Evolutionary conservation across 768 basidiomycete genomes (phyloP).

Genomic region (Porphyrellus cyaneotinctus): DNA sequence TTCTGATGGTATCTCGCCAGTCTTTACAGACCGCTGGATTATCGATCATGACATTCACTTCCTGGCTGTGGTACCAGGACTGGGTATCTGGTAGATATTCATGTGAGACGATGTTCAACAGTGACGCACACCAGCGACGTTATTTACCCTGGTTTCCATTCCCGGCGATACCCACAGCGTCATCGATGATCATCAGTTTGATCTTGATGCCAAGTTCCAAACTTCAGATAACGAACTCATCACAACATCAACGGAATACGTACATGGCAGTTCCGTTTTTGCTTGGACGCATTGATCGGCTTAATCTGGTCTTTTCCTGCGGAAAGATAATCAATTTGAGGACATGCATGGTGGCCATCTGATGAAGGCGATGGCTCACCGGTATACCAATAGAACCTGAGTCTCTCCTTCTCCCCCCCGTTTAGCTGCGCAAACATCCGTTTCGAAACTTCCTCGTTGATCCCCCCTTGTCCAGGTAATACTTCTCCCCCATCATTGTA

Average conservation of each 20-base stretch:
- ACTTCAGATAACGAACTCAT: not conserved
- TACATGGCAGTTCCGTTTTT: constrained; percentile 69
- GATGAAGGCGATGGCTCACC: constrained; percentile 13
- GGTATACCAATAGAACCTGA: constrained; percentile 56
- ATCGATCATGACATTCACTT: constrained; percentile 64
- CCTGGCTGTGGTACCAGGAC: constrained; percentile 70
- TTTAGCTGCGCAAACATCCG: constrained; percentile 51
- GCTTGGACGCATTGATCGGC: constrained; percentile 61
- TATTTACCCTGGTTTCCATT: constrained; percentile 62
- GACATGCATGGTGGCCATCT: not conserved
- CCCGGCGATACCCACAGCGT: constrained; percentile 59
- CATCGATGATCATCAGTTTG: constrained; percentile 66
- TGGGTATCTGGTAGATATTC: constrained; percentile 44
- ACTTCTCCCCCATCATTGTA: constrained; percentile 57
- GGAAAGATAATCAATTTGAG: not conserved
- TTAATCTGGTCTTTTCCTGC: constrained; percentile 57
- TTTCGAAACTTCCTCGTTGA: constrained; percentile 64
- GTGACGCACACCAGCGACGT: not conserved
- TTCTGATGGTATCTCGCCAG: constrained; percentile 50
- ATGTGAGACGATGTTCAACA: constrained; percentile 2
- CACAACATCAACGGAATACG: constrained; percentile 10
- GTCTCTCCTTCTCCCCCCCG: constrained; percentile 40
- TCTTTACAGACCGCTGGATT: constrained; percentile 47
- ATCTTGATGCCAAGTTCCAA: constrained; percentile 30
- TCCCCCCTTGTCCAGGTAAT: constrained; percentile 66